phyloP scores from a whole-genome alignment of 257 asterid species.

The Coffea eugenioides region DNA sequence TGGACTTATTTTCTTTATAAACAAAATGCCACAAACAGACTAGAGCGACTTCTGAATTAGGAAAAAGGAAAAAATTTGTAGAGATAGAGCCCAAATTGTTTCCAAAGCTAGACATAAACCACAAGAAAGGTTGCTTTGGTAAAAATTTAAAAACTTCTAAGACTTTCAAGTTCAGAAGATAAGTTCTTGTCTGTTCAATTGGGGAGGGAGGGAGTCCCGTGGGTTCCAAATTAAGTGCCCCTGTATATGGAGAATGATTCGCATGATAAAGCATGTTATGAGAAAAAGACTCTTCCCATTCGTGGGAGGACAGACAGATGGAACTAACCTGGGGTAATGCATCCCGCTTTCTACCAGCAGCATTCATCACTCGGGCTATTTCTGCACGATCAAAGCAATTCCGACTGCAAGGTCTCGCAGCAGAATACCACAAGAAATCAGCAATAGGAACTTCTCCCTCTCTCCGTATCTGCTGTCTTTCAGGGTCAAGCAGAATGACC shows the following conservation, averaged over 20 bases:
- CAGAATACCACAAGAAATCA: conserved; percentile 97
- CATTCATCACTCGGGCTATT: conserved; percentile 97
- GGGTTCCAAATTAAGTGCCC: background rate
- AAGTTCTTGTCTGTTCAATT: too few species aligned
- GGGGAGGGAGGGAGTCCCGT: background rate
- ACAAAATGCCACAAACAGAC: background rate
- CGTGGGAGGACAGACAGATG: background rate
- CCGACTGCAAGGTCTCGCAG: conserved; percentile 86
- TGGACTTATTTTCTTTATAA: background rate
- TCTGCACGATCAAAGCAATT: conserved; percentile 99
- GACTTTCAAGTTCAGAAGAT: background rate
- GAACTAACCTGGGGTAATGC: conserved; percentile 89
- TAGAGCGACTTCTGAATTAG: background rate
- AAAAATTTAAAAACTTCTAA: background rate
- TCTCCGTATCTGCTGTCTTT: conserved; percentile 76
- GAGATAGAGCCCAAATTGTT: background rate
- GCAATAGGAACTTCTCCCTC: conserved; percentile 95
- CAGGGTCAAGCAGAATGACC: conserved; percentile 74
- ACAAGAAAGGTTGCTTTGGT: background rate
- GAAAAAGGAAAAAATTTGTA: background rate
- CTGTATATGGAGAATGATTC: background rate
- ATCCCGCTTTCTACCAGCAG: conserved; percentile 90
- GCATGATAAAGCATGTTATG: background rate
- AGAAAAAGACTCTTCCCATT: background rate
- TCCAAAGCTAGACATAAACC: background rate